Evolutionary conservation across 108 stramenopile species (phyloP), one percentile per base, ranked within the genome.

Genomic region (Conticribra guillardii): DNA sequence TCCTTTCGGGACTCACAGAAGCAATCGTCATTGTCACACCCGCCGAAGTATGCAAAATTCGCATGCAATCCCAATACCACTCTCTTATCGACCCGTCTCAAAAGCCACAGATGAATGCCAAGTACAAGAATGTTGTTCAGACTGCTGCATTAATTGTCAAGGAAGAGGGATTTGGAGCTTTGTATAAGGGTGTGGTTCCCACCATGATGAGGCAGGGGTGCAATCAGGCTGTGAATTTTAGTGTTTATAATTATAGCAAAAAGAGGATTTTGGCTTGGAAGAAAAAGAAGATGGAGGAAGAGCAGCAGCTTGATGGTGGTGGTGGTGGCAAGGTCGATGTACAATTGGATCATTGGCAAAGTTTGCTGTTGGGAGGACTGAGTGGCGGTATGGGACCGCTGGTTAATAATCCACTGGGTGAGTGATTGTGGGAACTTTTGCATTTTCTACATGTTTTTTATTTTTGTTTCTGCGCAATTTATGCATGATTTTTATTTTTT

Each of bases 211-310:
- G 98, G 34, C 98, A 99, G 81, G 98, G 98, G 8, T 95, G 94
- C 84, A 99, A 99, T 81, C 98, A 99, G 76, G 98, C 97, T 2
- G 96, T 97, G 56, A 99, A 99, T 73, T 99, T 99, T 73, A 97
- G 97, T 3, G 87, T 67, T 15, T 98, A 97, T 80, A 93, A 93
- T 59, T 70, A 71, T 32, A 80, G 93, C 73, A 97, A 98, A 80
- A 67, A 84, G 23, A 27, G 69, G 41, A 73, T 84, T 3, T 32
- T 83, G 64, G 62, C 57, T 11, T 71, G 49, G 63, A 76, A 76
- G 67, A 62, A 52, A 18, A 81, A 67, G 0, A 82, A 56, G 33
- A 71, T 23, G 26, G 63, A 64, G 46, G 68, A 48, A 31, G 44
- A 49, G 31, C 67, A 62, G n/a, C n/a, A n/a, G n/a, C n/a, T n/a